These are phyloP conservation scores for Cyclostephanos tholiformis DNA, from an alignment of 108 stramenopile genomes.

Conservation along the genomic window DNA sequence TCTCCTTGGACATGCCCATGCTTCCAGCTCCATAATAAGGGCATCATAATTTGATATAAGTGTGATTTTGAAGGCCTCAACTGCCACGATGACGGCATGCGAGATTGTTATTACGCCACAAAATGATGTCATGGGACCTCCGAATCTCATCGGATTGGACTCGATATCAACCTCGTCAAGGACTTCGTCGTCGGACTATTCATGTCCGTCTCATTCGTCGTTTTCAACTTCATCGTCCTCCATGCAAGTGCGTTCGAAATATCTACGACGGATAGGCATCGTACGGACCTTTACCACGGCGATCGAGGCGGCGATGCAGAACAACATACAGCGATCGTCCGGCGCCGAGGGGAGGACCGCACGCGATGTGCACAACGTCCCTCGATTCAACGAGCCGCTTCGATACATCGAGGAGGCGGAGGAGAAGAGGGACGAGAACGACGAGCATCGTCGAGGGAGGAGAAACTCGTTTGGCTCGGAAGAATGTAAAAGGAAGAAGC, in stretches of 20 bases:
- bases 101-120: no score
- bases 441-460: no score
- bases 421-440: no score
- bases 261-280: conserved; percentile 9
- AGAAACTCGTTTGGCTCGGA: background rate
- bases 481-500: conserved; percentile 1
- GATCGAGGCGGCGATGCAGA: background rate
- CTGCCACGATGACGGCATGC: no score
- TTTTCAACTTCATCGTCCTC: background rate
- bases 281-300: background rate
- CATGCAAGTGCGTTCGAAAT: conserved; percentile 9
- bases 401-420: conserved; percentile 10
- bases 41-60: no score
- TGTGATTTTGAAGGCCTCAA: no score
- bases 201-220: background rate
- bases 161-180: no score
- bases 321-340: background rate
- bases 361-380: conserved; percentile 11
- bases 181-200: background rate
- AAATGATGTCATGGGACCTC: no score
- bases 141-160: no score
- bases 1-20: no score
- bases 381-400: conserved; percentile 5
- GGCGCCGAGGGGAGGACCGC: background rate
- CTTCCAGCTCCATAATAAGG: no score